These are phyloP conservation scores for Fragilaria crotonensis DNA, from an alignment of 108 stramenopile genomes.

Conservation along the genomic window DNA sequence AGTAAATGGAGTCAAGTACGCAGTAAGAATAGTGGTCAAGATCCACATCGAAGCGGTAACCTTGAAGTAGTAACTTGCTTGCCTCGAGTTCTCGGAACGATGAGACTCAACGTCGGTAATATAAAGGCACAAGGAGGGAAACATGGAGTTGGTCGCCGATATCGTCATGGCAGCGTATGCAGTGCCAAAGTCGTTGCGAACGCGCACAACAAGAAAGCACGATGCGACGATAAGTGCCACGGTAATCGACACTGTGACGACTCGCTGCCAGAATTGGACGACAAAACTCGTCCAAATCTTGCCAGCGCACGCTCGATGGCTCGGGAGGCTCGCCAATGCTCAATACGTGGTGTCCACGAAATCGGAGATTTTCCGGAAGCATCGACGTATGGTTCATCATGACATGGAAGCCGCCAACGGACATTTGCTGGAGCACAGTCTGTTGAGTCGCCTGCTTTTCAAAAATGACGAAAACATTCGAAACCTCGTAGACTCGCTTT, in stretches of 20 bases:
- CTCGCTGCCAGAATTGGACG: slow-evolving; percentile 19
- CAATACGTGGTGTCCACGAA: slow-evolving; percentile 18
- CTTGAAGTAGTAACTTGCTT: slow-evolving; percentile 13
- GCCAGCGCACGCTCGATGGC: slow-evolving; percentile 48
- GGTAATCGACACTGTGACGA: slow-evolving; percentile 27
- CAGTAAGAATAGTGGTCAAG: slow-evolving; percentile 12
- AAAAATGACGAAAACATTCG: slow-evolving; percentile 10
- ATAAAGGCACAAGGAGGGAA: not conserved
- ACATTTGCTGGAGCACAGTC: not conserved
- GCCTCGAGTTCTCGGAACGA: slow-evolving; percentile 8
- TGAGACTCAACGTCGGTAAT: slow-evolving; percentile 12
- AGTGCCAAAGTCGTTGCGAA: slow-evolving; percentile 23
- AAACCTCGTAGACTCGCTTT: not conserved
- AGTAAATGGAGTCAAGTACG: slow-evolving; percentile 16
- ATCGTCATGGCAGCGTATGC: slow-evolving; percentile 5
- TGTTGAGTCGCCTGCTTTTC: slow-evolving; percentile 4
- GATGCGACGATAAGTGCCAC: slow-evolving; percentile 24
- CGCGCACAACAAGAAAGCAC: slow-evolving; percentile 21
- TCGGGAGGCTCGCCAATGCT: slow-evolving; percentile 23
- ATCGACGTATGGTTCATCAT: not conserved
- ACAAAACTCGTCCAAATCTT: slow-evolving; percentile 35
- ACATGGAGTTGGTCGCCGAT: not conserved
- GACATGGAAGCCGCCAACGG: slow-evolving; percentile 9
- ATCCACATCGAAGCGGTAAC: slow-evolving; percentile 15
- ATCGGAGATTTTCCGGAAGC: not conserved